A percentile compares a stretch with the other conserved stretches of the same genome.
Evolutionary conservation across 2,329 filamentous ascomycete genomes (phyloP).

Genomic region (Meredithiella fracta): DNA sequence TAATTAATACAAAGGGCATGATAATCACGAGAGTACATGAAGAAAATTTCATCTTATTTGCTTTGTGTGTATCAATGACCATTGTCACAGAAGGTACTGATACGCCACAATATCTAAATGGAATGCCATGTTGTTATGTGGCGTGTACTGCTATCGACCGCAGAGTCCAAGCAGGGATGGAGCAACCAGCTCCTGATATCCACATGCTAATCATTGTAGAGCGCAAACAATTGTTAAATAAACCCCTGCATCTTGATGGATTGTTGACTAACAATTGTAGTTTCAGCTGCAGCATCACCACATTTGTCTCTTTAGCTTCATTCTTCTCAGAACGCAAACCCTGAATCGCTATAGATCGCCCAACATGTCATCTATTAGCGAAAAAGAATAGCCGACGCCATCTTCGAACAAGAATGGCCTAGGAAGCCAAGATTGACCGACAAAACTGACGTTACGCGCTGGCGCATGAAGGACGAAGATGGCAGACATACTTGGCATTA

Average conservation of each 20-base stretch:
- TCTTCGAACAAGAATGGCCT: constrained; percentile 22
- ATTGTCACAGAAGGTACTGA: not conserved
- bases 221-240: not conserved
- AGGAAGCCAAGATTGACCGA: constrained; percentile 33
- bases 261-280: not conserved
- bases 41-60: not conserved
- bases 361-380: constrained; percentile 16
- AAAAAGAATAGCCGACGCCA: constrained; percentile 29
- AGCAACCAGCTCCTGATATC: not conserved
- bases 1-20: not conserved
- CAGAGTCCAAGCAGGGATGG: too few relatives aligned
- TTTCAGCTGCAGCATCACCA: not conserved
- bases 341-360: too few relatives aligned
- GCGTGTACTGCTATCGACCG: too few relatives aligned
- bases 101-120: not conserved
- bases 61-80: not conserved
- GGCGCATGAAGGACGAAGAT: constrained; percentile 63
- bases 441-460: constrained; percentile 64
- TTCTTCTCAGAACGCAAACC: too few relatives aligned
- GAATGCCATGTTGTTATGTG: too few relatives aligned
- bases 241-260: not conserved
- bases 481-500: constrained; percentile 94
- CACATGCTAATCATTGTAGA: not conserved
- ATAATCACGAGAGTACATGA: not conserved
- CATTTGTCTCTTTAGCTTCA: not conserved